A percentile compares a stretch with the other conserved stretches of the same genome.
Evolutionary conservation across 1,139 yeast genomes (phyloP).

Genomic region (Wickerhamiella infanticola): DNA sequence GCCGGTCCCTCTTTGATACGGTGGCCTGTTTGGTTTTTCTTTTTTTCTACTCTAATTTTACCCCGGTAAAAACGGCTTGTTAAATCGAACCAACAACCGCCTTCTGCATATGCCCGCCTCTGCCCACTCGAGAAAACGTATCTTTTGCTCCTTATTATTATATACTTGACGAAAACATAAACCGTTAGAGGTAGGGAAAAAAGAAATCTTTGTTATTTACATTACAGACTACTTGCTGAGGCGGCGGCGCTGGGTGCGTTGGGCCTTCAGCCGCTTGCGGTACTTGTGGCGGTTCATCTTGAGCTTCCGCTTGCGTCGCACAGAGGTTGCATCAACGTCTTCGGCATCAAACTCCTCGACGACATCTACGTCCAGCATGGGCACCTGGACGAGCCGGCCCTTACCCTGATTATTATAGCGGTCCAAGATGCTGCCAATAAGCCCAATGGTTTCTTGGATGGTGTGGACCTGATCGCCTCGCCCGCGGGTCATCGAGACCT

Average conservation of each 20-base stretch:
- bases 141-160: too few species aligned
- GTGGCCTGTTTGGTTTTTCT: too few species aligned
- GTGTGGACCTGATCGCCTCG: conserved; percentile 4
- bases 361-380: conserved; percentile 7
- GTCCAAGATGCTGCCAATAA: conserved; percentile 3
- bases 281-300: conserved; percentile 35
- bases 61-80: too few species aligned
- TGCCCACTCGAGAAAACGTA: too few species aligned
- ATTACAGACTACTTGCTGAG: conserved; percentile 16
- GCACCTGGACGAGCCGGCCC: conserved; percentile 7
- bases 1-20: neutral
- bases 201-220: neutral
- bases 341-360: conserved; percentile 4
- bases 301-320: conserved; percentile 30
- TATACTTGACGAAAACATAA: too few species aligned
- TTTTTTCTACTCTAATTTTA: too few species aligned
- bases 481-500: conserved; percentile 1
- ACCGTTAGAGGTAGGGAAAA: too few species aligned
- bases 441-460: conserved; percentile 4
- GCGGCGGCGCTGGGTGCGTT: conserved; percentile 27
- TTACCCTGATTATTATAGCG: conserved; percentile 6
- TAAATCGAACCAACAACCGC: too few species aligned
- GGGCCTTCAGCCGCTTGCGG: conserved; percentile 31
- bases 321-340: conserved; percentile 23
- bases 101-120: too few species aligned